Evolutionary conservation across 768 basidiomycete species (phyloP).

Genomic region (Pleurotus eryngii): DNA sequence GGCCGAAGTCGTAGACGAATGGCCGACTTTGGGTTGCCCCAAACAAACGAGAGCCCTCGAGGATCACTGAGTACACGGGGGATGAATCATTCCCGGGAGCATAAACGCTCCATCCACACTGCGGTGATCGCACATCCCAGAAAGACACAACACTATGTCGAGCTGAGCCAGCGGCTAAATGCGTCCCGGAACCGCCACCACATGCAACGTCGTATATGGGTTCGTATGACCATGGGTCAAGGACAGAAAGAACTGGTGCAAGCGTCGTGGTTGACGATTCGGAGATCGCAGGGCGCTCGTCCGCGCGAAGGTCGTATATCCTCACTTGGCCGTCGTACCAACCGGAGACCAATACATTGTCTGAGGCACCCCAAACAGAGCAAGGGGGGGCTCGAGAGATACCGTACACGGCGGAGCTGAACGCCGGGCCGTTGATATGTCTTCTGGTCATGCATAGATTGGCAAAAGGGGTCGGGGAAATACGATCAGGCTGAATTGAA

Average conservation of each 20-base stretch:
- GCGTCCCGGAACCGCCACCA: conserved; percentile 64
- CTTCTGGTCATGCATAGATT: conserved; percentile 39
- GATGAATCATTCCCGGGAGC: conserved; percentile 77
- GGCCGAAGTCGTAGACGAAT: conserved; percentile 80
- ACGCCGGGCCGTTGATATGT: conserved; percentile 14
- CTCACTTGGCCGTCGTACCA: conserved; percentile 80
- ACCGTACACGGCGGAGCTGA: conserved; percentile 66
- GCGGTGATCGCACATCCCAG: conserved; percentile 72
- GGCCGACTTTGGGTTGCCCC: conserved; percentile 75
- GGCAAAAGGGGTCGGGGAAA: conserved; percentile 47
- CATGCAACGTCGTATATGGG: conserved; percentile 74
- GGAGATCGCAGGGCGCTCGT: conserved; percentile 17
- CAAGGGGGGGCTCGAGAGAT: conserved; percentile 58
- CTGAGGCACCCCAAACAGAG: conserved; percentile 68
- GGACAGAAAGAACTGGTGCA: conserved; percentile 54
- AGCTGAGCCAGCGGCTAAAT: conserved; percentile 75
- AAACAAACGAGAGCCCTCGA: conserved; percentile 78
- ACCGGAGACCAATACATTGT: conserved; percentile 70
- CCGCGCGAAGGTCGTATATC: conserved; percentile 69
- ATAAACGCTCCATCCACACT: conserved; percentile 71
- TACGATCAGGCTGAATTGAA: conserved; percentile 40
- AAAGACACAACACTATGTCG: conserved; percentile 76
- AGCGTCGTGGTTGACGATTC: conserved; percentile 34
- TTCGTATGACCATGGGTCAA: conserved; percentile 68
- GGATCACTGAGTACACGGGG: conserved; percentile 69